Evolutionary conservation across 2,329 filamentous ascomycete species (phyloP).

Genomic region (Tolypocladium tundrense): DNA sequence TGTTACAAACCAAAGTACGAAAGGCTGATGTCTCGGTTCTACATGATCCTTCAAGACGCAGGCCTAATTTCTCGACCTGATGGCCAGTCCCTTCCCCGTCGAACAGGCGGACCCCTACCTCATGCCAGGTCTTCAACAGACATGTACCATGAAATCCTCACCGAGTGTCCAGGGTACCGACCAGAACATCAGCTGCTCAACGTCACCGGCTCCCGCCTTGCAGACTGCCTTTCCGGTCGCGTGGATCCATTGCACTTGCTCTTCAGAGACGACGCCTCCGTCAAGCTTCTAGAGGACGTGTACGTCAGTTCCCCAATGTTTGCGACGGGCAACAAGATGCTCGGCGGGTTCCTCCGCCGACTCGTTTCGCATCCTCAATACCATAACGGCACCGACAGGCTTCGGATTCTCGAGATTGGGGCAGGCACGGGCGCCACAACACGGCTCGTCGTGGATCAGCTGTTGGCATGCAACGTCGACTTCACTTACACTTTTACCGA

Average conservation of each 20-base stretch:
- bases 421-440: slow-evolving; percentile 34
- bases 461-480: slow-evolving; percentile 7
- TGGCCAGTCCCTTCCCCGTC: background rate
- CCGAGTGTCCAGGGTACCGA: background rate
- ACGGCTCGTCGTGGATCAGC: slow-evolving; percentile 12
- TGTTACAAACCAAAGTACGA: background rate
- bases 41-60: background rate
- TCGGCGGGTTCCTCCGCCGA: slow-evolving; percentile 3
- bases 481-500: slow-evolving; percentile 31
- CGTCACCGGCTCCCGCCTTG: slow-evolving; percentile 19
- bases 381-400: background rate
- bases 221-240: slow-evolving; percentile 24
- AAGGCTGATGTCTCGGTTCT: background rate
- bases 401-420: slow-evolving; percentile 32
- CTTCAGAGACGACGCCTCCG: slow-evolving; percentile 20
- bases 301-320: slow-evolving; percentile 22
- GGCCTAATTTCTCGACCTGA: background rate
- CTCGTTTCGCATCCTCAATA: background rate
- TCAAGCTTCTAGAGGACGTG: slow-evolving; percentile 20
- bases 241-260: slow-evolving; percentile 26
- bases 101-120: background rate
- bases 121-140: background rate
- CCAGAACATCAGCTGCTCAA: background rate
- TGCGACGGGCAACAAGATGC: slow-evolving; percentile 9
- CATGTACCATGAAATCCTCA: background rate